phyloP scores from a whole-genome alignment of 2,329 filamentous ascomycete genomes.

The Erysiphe neolycopersici region DNA sequence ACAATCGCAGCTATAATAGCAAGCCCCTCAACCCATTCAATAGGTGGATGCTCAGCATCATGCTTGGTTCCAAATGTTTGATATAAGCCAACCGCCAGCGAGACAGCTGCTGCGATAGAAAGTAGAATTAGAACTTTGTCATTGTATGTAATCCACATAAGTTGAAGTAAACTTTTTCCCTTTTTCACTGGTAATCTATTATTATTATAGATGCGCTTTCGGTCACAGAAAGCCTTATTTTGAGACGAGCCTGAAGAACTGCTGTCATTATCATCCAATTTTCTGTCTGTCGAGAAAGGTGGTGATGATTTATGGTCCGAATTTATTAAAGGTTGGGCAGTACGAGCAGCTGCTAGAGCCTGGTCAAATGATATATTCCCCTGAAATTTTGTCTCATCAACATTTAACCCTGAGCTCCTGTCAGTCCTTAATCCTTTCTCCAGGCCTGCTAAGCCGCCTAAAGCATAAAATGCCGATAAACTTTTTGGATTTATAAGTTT shows the following conservation, averaged over 20 bases:
- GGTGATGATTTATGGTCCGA: not conserved
- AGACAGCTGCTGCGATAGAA: conserved; percentile 44
- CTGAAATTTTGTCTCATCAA: conserved; percentile 38
- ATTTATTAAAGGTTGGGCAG: not conserved
- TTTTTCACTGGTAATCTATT: conserved; percentile 44
- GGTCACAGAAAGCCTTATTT: conserved; percentile 24
- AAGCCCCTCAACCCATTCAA: conserved; percentile 63
- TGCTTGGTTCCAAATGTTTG: conserved; percentile 34
- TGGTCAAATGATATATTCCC: conserved; percentile 43
- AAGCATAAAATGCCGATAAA: conserved; percentile 42
- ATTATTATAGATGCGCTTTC: conserved; percentile 41
- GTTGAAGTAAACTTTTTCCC: conserved; percentile 38
- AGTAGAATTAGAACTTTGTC: conserved; percentile 54
- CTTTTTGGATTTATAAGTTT: conserved; percentile 65
- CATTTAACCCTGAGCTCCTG: conserved; percentile 34
- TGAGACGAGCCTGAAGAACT: conserved; percentile 4
- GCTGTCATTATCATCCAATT: conserved; percentile 1
- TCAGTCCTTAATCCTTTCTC: conserved; percentile 48
- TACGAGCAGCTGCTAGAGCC: conserved; percentile 15
- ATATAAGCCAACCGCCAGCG: conserved; percentile 47
- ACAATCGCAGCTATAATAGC: conserved; percentile 53
- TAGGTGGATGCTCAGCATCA: conserved; percentile 20
- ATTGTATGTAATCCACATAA: conserved; percentile 61
- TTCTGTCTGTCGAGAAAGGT: conserved; percentile 1
- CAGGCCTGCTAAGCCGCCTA: conserved; percentile 46